These are phyloP conservation scores for Blumeria graminis DNA, from an alignment of 2,329 filamentous ascomycete species.

Conservation along the genomic window DNA sequence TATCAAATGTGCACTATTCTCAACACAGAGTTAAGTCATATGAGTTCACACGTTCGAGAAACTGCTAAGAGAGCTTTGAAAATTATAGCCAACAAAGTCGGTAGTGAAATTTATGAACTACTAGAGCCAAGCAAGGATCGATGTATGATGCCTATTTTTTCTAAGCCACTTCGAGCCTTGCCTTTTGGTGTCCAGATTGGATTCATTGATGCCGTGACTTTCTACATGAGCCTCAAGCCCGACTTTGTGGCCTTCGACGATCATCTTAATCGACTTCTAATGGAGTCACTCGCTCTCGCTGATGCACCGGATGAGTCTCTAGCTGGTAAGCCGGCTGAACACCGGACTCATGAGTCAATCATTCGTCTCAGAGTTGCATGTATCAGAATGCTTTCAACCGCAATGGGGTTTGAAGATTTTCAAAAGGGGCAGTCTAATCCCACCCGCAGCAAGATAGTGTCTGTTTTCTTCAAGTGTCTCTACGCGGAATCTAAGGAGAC, in stretches of 20 bases:
- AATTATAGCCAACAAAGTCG: slow-evolving; percentile 55
- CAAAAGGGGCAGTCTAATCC: slow-evolving; percentile 47
- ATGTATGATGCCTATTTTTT: slow-evolving; percentile 75
- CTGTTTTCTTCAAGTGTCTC: slow-evolving; percentile 92
- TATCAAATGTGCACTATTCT: slow-evolving; percentile 63
- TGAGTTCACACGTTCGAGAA: slow-evolving; percentile 84
- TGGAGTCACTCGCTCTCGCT: slow-evolving; percentile 81
- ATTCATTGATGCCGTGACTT: slow-evolving; percentile 93
- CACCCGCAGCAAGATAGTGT: slow-evolving; percentile 50
- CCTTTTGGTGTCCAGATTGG: slow-evolving; percentile 93
- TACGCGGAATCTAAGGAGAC: slow-evolving; percentile 85
- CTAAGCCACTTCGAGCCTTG: slow-evolving; percentile 76
- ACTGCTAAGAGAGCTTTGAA: slow-evolving; percentile 63
- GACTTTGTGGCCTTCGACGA: slow-evolving; percentile 86
- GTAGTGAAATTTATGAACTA: slow-evolving; percentile 64
- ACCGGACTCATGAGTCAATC: slow-evolving; percentile 86
- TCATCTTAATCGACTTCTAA: slow-evolving; percentile 64
- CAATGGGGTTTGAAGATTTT: slow-evolving; percentile 84
- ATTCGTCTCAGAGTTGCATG: slow-evolving; percentile 80
- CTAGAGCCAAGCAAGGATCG: slow-evolving; percentile 77
- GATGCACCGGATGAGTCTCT: slow-evolving; percentile 87
- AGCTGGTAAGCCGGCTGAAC: slow-evolving; percentile 79
- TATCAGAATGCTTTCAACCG: slow-evolving; percentile 75
- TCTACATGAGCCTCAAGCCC: slow-evolving; percentile 70
- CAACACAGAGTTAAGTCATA: slow-evolving; percentile 73